Conservation (phyloP, 805 yeast species). For the Barnettozyma siamensis region DNA sequence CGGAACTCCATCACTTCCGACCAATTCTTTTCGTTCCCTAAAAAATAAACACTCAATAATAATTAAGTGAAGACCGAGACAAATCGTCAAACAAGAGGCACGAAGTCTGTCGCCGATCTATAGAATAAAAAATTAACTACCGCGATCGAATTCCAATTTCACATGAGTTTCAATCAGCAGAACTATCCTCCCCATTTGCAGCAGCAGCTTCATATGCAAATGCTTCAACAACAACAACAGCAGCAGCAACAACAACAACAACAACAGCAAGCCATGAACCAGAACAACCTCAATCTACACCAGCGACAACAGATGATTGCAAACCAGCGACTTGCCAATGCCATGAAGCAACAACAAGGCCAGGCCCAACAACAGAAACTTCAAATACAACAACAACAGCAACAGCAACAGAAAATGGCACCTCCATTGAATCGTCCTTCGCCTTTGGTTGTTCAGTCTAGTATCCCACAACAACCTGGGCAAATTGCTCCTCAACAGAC, state of each 20-base stretch:
- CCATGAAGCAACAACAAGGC: conserved; percentile 20
- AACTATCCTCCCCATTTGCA: conserved; percentile 18
- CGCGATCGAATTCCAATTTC: too few relatives aligned
- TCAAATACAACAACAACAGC: conserved; percentile 14
- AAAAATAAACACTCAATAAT: too few relatives aligned
- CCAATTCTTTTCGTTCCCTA: too few relatives aligned
- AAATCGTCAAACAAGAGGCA: too few relatives aligned
- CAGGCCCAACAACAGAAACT: conserved; percentile 13
- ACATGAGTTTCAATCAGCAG: conserved; percentile 10
- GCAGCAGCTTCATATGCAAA: conserved; percentile 20
- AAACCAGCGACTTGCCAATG: conserved; percentile 17
- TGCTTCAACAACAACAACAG: conserved; percentile 6
- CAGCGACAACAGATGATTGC: conserved; percentile 22
- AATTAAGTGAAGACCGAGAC: too few relatives aligned
- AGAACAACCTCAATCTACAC: conserved; percentile 12
- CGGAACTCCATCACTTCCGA: too few relatives aligned
- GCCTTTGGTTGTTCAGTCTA: neutral
- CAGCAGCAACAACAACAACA: conserved; percentile 14
- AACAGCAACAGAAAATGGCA: conserved; percentile 1
- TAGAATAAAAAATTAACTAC: too few relatives aligned
- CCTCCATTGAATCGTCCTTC: neutral
- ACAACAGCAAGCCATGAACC: conserved; percentile 6
- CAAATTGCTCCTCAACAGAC: conserved; percentile 9
- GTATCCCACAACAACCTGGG: neutral
- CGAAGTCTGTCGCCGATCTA: too few relatives aligned